Evolutionary conservation across 345 rosid species (phyloP).

Genomic region (Eucalyptus polyanthemos): DNA sequence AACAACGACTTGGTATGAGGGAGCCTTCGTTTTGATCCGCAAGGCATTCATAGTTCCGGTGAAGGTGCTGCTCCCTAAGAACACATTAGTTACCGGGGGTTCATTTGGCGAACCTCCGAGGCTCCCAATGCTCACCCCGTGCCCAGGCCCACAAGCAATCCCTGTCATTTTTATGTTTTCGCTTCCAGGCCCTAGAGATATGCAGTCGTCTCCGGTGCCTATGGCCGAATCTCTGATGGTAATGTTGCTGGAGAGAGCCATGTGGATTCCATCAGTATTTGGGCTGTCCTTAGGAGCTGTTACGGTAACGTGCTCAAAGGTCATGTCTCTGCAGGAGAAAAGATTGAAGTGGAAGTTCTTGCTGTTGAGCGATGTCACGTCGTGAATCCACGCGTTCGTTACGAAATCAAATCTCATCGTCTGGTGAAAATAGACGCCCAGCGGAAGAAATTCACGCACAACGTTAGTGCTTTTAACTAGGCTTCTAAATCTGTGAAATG

Average conservation of each 20-base stretch:
- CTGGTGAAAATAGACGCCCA: no score
- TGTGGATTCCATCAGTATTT: slow-evolving; percentile 53
- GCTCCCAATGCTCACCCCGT: slow-evolving; percentile 30
- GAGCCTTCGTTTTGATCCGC: slow-evolving; percentile 20
- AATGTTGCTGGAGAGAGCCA: slow-evolving; percentile 14
- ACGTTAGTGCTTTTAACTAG: background rate
- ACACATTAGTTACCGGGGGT: background rate
- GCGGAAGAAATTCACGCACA: background rate
- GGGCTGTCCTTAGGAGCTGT: slow-evolving; percentile 42
- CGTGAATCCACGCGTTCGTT: background rate
- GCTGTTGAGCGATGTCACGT: slow-evolving; percentile 5
- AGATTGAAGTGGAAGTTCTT: slow-evolving; percentile 9
- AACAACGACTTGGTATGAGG: background rate
- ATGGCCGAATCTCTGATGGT: slow-evolving; percentile 13
- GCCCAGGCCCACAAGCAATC: slow-evolving; percentile 38
- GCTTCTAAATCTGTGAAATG: background rate
- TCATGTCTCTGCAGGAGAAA: background rate
- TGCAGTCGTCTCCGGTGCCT: slow-evolving; percentile 52
- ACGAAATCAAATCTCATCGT: background rate
- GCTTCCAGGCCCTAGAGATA: slow-evolving; percentile 25
- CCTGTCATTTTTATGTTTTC: slow-evolving; percentile 11
- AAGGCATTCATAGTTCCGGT: slow-evolving; percentile 6
- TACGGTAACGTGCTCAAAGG: background rate
- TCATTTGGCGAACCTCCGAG: slow-evolving; percentile 3
- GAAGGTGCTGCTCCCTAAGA: background rate